These are phyloP conservation scores for Populus pruinosa DNA, from an alignment of 345 rosid genomes.

Conservation along the genomic window DNA sequence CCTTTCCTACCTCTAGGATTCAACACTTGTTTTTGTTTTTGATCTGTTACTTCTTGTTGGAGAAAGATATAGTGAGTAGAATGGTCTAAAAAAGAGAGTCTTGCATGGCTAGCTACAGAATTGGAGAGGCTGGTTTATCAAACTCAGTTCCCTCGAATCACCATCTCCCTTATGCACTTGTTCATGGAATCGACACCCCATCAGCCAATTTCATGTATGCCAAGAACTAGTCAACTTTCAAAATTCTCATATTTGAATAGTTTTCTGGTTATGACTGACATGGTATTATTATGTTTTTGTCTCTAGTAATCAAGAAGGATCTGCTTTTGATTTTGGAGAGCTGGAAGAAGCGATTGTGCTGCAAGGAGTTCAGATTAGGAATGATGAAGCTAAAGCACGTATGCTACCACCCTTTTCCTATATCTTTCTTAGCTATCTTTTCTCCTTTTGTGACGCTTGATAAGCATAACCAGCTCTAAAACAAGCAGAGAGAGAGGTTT, in stretches of 20 bases:
- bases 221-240: not conserved
- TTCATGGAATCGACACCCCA: slow-evolving; percentile 69
- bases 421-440: slow-evolving; percentile 13
- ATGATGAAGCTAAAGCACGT: slow-evolving; percentile 79
- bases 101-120: slow-evolving; percentile 75
- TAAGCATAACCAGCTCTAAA: slow-evolving; percentile 44
- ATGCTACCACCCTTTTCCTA: slow-evolving; percentile 27
- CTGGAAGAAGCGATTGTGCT: slow-evolving; percentile 95
- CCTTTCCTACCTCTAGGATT: slow-evolving; percentile 9
- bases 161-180: slow-evolving; percentile 62
- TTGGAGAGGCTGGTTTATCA: slow-evolving; percentile 69
- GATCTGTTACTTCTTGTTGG: slow-evolving; percentile 22
- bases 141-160: slow-evolving; percentile 60
- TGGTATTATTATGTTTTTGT: slow-evolving; percentile 6
- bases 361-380: slow-evolving; percentile 74
- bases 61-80: slow-evolving; percentile 21
- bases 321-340: slow-evolving; percentile 94
- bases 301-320: slow-evolving; percentile 68
- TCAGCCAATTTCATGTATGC: slow-evolving; percentile 61
- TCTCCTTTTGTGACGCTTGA: slow-evolving; percentile 54
- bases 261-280: not conserved
- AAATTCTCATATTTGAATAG: not conserved
- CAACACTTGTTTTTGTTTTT: slow-evolving; percentile 3
- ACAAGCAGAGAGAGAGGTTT: slow-evolving; percentile 23
- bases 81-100: slow-evolving; percentile 22